Percentiles rank a stretch among this genome's conserved stretches.
phyloP scores from a whole-genome alignment of 257 asterid species.

The Rehmannia glutinosa region DNA sequence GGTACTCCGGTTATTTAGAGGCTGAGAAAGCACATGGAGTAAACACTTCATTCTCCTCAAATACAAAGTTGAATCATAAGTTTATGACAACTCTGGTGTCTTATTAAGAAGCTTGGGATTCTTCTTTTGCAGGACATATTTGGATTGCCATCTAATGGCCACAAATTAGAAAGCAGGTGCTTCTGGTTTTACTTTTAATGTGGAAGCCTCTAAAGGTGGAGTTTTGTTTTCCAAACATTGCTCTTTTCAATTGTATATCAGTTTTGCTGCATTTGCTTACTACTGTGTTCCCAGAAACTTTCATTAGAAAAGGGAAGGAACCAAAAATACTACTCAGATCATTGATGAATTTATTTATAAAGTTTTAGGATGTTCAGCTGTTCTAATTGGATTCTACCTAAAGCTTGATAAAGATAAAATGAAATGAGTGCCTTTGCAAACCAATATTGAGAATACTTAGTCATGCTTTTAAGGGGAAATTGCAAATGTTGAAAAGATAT shows the following conservation, averaged over 20 bases:
- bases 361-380: neutral
- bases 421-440: constrained; percentile 29
- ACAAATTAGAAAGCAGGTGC: constrained; percentile 89
- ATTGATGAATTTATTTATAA: neutral
- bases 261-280: neutral
- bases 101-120: neutral
- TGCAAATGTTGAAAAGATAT: too few species aligned
- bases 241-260: neutral
- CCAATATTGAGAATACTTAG: too few species aligned
- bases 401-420: too few species aligned
- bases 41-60: too few species aligned
- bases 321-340: neutral
- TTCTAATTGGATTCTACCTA: neutral
- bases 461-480: too few species aligned
- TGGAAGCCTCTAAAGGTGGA: constrained; percentile 74
- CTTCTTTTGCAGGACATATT: constrained; percentile 46
- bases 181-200: constrained; percentile 87
- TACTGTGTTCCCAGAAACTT: neutral
- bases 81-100: neutral
- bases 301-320: neutral
- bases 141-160: constrained; percentile 95
- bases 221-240: neutral
- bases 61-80: neutral
- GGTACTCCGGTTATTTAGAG: constrained; percentile 82
- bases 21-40: constrained; percentile 70